Evolutionary conservation across 176 grass and related monocot species (phyloP).

Genomic region (Hsuehochloa calcarea): DNA sequence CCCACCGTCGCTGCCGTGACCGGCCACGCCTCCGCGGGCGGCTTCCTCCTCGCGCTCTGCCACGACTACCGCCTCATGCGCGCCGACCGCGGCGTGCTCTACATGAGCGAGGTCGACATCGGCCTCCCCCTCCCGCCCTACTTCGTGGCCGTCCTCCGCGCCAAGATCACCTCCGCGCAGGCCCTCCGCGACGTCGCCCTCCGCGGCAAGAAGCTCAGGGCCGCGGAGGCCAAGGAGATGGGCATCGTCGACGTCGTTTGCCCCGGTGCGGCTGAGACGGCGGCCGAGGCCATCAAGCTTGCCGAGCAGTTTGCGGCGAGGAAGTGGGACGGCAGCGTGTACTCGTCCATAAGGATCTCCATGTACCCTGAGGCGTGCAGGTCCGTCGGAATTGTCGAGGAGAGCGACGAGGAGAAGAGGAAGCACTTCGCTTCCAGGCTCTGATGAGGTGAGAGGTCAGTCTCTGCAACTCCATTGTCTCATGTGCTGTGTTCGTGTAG

Average conservation of each 20-base stretch:
- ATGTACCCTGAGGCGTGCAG: slow-evolving; percentile 55
- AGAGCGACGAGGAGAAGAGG: slow-evolving; percentile 52
- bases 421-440: slow-evolving; percentile 50
- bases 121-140: slow-evolving; percentile 68
- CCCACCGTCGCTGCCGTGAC: slow-evolving; percentile 86
- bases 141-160: slow-evolving; percentile 52
- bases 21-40: slow-evolving; percentile 68
- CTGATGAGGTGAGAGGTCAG: slow-evolving; percentile 33
- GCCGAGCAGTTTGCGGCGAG: slow-evolving; percentile 71
- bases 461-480: neutral
- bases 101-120: slow-evolving; percentile 96
- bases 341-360: slow-evolving; percentile 59
- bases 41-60: slow-evolving; percentile 60
- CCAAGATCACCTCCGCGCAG: slow-evolving; percentile 61
- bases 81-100: slow-evolving; percentile 80
- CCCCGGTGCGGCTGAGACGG: slow-evolving; percentile 45
- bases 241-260: slow-evolving; percentile 65
- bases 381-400: slow-evolving; percentile 44
- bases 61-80: slow-evolving; percentile 91
- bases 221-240: slow-evolving; percentile 55
- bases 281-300: slow-evolving; percentile 64
- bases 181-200: slow-evolving; percentile 62
- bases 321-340: slow-evolving; percentile 77
- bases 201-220: slow-evolving; percentile 48
- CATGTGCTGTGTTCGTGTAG: neutral